phyloP scores from a whole-genome alignment of 108 stramenopile species.

The Phaeodactylum tricornutum region DNA sequence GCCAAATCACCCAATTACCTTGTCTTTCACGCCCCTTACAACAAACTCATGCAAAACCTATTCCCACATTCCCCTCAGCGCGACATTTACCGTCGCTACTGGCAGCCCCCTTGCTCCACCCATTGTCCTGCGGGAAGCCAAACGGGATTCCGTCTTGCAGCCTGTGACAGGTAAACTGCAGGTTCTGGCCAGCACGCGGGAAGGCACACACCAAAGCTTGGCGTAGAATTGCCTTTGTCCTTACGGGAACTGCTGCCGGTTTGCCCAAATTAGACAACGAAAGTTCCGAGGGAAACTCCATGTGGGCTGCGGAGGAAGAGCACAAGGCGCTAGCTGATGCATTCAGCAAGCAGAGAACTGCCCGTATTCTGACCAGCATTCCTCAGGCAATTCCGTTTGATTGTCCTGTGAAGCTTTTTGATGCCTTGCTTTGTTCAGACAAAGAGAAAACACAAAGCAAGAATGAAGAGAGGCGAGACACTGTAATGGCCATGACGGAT shows the following conservation, averaged over 20 bases:
- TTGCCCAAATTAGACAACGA: conserved; percentile 53
- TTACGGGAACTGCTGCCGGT: conserved; percentile 91
- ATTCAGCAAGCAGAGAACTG: conserved; percentile 74
- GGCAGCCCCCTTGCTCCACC: conserved; percentile 56
- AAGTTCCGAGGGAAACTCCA: conserved; percentile 10
- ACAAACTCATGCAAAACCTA: conserved; percentile 95
- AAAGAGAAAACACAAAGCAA: conserved; percentile 42
- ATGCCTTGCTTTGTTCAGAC: conserved; percentile 56
- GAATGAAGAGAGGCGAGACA: conserved; percentile 8
- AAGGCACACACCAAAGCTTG: conserved; percentile 29
- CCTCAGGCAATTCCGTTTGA: conserved; percentile 80
- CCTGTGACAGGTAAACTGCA: conserved; percentile 65
- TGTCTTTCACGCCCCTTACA: conserved; percentile 97
- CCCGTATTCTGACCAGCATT: conserved; percentile 63
- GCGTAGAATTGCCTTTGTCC: conserved; percentile 72
- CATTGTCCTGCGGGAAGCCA: conserved; percentile 55
- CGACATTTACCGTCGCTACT: conserved; percentile 59
- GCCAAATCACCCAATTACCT: conserved; percentile 78
- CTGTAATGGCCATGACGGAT: too few species aligned
- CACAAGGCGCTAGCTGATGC: conserved; percentile 55
- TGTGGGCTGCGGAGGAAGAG: conserved; percentile 22
- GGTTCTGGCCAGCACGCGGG: conserved; percentile 34
- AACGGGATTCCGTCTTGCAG: conserved; percentile 42
- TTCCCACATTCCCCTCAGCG: conserved; percentile 77
- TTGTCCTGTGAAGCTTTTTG: conserved; percentile 63